phyloP scores from a whole-genome alignment of 2,329 filamentous ascomycete species.

The Colletotrichum sp. region DNA sequence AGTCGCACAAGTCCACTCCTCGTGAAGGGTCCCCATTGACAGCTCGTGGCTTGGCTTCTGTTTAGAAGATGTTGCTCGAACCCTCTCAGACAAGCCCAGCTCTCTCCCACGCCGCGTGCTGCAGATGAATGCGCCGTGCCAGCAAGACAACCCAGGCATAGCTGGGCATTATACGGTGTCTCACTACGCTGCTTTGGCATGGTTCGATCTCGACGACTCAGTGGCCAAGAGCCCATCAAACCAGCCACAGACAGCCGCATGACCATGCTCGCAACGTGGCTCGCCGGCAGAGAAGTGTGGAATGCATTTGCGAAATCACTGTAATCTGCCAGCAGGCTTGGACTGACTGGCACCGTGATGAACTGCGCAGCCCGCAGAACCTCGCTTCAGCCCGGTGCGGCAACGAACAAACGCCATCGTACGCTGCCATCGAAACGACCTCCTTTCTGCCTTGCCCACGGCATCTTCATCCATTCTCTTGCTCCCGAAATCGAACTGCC shows the following conservation, averaged over 20 bases:
- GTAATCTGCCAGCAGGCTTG: not conserved
- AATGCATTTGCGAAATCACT: not conserved
- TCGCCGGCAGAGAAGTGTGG: not conserved
- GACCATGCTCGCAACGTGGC: conserved; percentile 4
- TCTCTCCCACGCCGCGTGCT: not conserved
- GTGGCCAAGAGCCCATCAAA: not conserved
- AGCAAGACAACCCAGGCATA: not conserved
- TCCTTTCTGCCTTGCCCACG: not conserved
- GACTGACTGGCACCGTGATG: not conserved
- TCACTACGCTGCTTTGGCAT: not conserved
- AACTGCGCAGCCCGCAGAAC: not conserved
- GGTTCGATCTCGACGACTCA: not conserved
- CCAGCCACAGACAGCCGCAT: not conserved
- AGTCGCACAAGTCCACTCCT: not conserved
- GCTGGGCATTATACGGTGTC: not conserved
- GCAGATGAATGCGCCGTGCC: not conserved
- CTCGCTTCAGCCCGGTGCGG: not conserved
- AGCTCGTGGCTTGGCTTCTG: conserved; percentile 4
- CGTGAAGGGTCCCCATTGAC: not conserved
- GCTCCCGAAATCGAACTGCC: not conserved
- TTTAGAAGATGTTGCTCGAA: not conserved
- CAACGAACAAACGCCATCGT: not conserved
- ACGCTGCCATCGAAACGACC: not conserved
- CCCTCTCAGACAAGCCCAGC: not conserved
- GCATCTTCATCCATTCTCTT: not conserved